phyloP scores from a whole-genome alignment of 2,329 filamentous ascomycete species.

The Aspergillus sp. region DNA sequence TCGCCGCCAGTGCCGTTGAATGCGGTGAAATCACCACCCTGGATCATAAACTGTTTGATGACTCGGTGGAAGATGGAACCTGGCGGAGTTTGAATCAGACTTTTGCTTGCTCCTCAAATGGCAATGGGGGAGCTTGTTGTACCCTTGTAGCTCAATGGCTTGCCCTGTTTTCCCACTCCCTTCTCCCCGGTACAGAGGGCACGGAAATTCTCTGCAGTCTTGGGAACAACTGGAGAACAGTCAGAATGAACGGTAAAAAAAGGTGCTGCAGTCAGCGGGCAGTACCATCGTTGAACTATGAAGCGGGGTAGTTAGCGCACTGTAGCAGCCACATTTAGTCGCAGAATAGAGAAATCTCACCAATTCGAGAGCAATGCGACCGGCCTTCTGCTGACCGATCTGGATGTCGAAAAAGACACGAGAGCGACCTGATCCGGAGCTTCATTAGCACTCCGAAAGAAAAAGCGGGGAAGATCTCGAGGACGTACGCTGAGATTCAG shows the following conservation, averaged over 20 bases:
- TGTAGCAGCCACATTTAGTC: slow-evolving; percentile 1
- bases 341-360: slow-evolving; percentile 47
- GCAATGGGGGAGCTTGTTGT: slow-evolving; percentile 18
- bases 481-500: slow-evolving; percentile 41
- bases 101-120: neutral
- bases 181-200: slow-evolving; percentile 94
- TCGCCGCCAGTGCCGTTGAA: slow-evolving; percentile 95
- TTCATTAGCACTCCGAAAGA: slow-evolving; percentile 13
- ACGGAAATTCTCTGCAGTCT: slow-evolving; percentile 96
- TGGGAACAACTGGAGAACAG: slow-evolving; percentile 74
- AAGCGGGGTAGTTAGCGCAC: slow-evolving; percentile 21
- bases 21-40: slow-evolving; percentile 94
- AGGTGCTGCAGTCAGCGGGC: neutral
- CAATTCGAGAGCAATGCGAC: slow-evolving; percentile 86
- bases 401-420: slow-evolving; percentile 93
- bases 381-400: slow-evolving; percentile 73
- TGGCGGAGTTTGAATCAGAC: slow-evolving; percentile 24
- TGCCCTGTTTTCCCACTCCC: slow-evolving; percentile 77
- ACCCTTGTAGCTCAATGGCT: slow-evolving; percentile 88
- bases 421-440: slow-evolving; percentile 59
- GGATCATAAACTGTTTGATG: slow-evolving; percentile 99
- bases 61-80: slow-evolving; percentile 91
- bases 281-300: slow-evolving; percentile 55
- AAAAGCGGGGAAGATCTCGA: slow-evolving; percentile 23
- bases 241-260: slow-evolving; percentile 42